These are phyloP conservation scores for Trichoderma asperelloides DNA, from an alignment of 495 filamentous ascomycete species.

Conservation along the genomic window DNA sequence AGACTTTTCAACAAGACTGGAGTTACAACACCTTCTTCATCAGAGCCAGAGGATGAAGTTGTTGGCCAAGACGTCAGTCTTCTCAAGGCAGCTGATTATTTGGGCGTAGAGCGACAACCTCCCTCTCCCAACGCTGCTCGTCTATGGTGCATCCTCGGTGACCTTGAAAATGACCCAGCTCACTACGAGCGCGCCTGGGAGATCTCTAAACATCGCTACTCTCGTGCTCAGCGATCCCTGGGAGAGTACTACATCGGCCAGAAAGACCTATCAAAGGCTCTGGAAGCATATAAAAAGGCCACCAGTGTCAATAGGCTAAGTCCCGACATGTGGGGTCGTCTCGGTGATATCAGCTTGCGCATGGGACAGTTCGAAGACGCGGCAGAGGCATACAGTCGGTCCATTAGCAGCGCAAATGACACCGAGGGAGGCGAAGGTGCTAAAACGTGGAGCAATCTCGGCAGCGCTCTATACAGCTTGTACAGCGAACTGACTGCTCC, in stretches of 20 bases:
- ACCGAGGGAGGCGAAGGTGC: slow-evolving; percentile 80
- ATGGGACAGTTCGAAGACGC: slow-evolving; percentile 70
- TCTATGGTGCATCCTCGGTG: slow-evolving; percentile 88
- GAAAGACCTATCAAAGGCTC: slow-evolving; percentile 58
- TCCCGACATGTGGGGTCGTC: slow-evolving; percentile 73
- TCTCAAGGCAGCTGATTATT: slow-evolving; percentile 44
- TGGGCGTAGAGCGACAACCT: slow-evolving; percentile 54
- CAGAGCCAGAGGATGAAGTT: slow-evolving; percentile 40
- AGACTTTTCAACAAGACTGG: slow-evolving; percentile 62
- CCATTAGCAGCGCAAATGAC: slow-evolving; percentile 42
- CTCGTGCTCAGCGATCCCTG: slow-evolving; percentile 78
- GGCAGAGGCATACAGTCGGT: slow-evolving; percentile 71
- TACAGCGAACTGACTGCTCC: slow-evolving; percentile 34
- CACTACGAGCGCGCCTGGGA: slow-evolving; percentile 87
- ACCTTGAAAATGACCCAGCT: slow-evolving; percentile 63
- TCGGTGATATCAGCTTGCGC: slow-evolving; percentile 80
- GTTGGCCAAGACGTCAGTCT: slow-evolving; percentile 33
- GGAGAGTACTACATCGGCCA: slow-evolving; percentile 64
- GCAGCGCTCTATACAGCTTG: slow-evolving; percentile 56
- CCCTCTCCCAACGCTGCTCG: slow-evolving; percentile 77
- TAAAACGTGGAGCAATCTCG: slow-evolving; percentile 91
- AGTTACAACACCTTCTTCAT: slow-evolving; percentile 15
- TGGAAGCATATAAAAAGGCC: slow-evolving; percentile 67
- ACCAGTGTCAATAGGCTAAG: slow-evolving; percentile 73
- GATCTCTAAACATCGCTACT: slow-evolving; percentile 69